Conservation (phyloP, 2,329 filamentous ascomycete species). For the Thielaviopsis euricoi region DNA sequence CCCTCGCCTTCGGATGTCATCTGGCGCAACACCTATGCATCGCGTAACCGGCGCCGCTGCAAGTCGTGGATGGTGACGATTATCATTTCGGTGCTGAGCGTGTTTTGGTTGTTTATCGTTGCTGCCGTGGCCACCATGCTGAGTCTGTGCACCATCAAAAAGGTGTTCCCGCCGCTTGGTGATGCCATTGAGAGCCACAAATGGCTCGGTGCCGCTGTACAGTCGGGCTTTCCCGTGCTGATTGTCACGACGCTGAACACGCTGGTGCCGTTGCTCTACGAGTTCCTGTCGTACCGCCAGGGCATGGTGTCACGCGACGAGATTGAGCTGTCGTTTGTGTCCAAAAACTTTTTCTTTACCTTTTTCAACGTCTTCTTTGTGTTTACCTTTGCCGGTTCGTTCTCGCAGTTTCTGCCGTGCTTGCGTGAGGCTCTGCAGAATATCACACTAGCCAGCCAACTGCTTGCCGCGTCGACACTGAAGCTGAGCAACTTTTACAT, state of each 20-base stretch:
- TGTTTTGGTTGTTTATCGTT: conserved; percentile 78
- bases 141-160: conserved; percentile 63
- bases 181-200: conserved; percentile 50
- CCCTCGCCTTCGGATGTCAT: conserved; percentile 86
- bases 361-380: conserved; percentile 98
- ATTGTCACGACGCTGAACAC: conserved; percentile 78
- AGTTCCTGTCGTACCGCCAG: conserved; percentile 78
- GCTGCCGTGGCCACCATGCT: conserved; percentile 63
- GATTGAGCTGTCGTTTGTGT: conserved; percentile 84
- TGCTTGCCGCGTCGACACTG: conserved; percentile 61
- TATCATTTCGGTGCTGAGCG: conserved; percentile 64
- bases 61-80: conserved; percentile 72
- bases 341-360: conserved; percentile 98
- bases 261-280: conserved; percentile 83
- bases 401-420: conserved; percentile 55
- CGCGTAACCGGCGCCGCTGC: conserved; percentile 54
- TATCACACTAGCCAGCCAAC: conserved; percentile 58
- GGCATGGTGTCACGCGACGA: conserved; percentile 93
- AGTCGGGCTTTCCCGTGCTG: conserved; percentile 73
- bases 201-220: conserved; percentile 59
- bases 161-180: conserved; percentile 54
- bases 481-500: conserved; percentile 70
- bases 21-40: conserved; percentile 83
- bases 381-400: conserved; percentile 77
- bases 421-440: conserved; percentile 63